Conservation (phyloP, 768 basidiomycete genomes). For the Lyophyllum semitale region DNA sequence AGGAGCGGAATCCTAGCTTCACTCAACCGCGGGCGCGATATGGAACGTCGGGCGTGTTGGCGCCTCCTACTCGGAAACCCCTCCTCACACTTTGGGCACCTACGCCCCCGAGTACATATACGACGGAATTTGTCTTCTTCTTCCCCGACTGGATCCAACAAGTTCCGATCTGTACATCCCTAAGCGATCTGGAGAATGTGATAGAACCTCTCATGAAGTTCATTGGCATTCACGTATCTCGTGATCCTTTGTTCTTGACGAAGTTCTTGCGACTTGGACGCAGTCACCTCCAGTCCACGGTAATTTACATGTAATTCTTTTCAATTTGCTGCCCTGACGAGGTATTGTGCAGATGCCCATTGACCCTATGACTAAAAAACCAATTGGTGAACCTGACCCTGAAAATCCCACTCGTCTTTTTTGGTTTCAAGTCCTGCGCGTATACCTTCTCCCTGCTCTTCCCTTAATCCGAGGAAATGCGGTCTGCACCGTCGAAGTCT, state of each 20-base stretch:
- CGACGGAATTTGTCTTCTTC: constrained; percentile 86
- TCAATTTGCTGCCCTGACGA: constrained; percentile 3
- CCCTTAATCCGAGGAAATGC: constrained; percentile 85
- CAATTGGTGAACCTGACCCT: constrained; percentile 52
- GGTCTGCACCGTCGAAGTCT: constrained; percentile 88
- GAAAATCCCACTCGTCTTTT: constrained; percentile 67
- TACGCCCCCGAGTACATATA: constrained; percentile 74
- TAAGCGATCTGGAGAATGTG: constrained; percentile 74
- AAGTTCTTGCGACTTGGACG: constrained; percentile 82
- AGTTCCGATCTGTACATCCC: constrained; percentile 61
- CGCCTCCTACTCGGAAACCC: constrained; percentile 58
- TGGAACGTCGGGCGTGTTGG: constrained; percentile 54
- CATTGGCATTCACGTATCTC: constrained; percentile 77
- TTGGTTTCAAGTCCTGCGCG: constrained; percentile 82
- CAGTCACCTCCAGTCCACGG: constrained; percentile 57
- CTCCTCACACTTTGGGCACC: constrained; percentile 79
- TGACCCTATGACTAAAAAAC: constrained; percentile 65
- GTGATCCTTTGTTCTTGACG: constrained; percentile 75
- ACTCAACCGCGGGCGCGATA: constrained; percentile 65
- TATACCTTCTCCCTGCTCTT: constrained; percentile 84
- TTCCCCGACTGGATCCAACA: constrained; percentile 81
- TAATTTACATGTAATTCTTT: constrained; percentile 21
- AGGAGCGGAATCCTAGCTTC: constrained; percentile 65
- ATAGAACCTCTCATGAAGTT: constrained; percentile 81
- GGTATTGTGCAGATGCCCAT: constrained; percentile 39